Evolutionary conservation across 2,329 filamentous ascomycete species (phyloP), one percentile per base, ranked within the genome.

Genomic region (Fusarium cicatricum): DNA sequence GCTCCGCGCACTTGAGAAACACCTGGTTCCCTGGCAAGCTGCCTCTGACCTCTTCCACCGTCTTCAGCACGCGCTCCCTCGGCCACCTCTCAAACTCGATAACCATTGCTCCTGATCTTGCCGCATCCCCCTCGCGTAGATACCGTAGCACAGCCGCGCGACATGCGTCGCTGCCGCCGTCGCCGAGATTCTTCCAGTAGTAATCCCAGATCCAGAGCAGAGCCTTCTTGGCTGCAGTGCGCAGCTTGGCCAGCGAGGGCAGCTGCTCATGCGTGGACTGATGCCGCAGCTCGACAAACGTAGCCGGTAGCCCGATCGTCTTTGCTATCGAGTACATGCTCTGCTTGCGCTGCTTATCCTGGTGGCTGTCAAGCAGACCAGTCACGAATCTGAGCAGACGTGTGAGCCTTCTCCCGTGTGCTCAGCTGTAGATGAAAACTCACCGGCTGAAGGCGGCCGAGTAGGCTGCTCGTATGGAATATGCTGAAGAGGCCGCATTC

Each of bases 181-280:
- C 70, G 2, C 70, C 64, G 16, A 86, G 71, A 37, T 82, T 76
- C 67, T 74, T 77, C 93, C 93, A 98, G 78, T 96, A 97, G 73
- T 91, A 91, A 47, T 87, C 82, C 91, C 91, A 97, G 45, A 97
- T 87, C 93, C 93, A 97, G 38, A 81, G 79, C 58, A 97, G 79
- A 1, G 90, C 91, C 66, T 89, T 85, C 60, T 81, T 77, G 2
- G 89, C 85, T 2, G 90, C 90, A 31, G 82, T 82, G 46, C 91
- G 85, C 58, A 97, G 78, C 60, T 91, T 87, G 11, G 84, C 81
- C 47, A 97, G 78, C 1, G 88, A 87, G 0, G 93, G 93, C 52
- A 97, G 78, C 71, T 92, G 90, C 73, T 96, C 91, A 73, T 98
- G 93, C 34, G 92, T 96, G 37, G 90, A 91, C 76, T 96, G 90